Evolutionary conservation across 345 rosid species (phyloP), one percentile per base, ranked within the genome.

Genomic region (Turnera subulata): DNA sequence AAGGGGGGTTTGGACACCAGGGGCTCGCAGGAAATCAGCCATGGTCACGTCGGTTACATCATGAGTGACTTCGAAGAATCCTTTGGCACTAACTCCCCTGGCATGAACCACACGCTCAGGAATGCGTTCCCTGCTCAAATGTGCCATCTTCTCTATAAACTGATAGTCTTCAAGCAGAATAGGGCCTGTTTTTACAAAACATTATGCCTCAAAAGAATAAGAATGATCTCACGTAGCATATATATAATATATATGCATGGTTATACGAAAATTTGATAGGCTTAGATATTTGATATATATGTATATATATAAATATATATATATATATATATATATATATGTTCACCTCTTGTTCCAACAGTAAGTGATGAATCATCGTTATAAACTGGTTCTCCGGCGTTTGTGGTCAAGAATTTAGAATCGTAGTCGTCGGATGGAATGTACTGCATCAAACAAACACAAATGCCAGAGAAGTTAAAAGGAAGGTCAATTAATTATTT

Each of bases 71-170:
- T 67, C 66, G 23, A 67, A 67, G 66, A 67, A 60, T 22, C 72
- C 72, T 46, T 67, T 67, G 9, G 72, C 72, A 50, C 66, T 67
- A 9, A 56, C 66, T 18, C 72, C 72, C 53, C 72, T 54, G 6
- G 72, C 72, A 48, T 67, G 72, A 11, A 68, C 73, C 8, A 68
- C 73, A 15, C 73, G 52, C 62, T 68, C 73, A 4, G 73, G 73
- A n/a, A 68, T 68, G 11, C 73, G 55, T 43, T 68, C 73, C 46
- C 67, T 68, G 37, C 49, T 62, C 25, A 68, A 68, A 51, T 68
- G 61, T 23, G 73, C 73, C 4, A 68, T 37, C 52, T 68, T 68
- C 46, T 68, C 73, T 47, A 68, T 58, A 61, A 68, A 42, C 22
- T 68, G 73, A 50, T 68, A 68, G 12, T 68, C 73, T 62, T 68